Percentiles rank a stretch among this genome's conserved stretches.
phyloP scores from a whole-genome alignment of 805 yeast genomes.

The Candida sanyiensis region DNA sequence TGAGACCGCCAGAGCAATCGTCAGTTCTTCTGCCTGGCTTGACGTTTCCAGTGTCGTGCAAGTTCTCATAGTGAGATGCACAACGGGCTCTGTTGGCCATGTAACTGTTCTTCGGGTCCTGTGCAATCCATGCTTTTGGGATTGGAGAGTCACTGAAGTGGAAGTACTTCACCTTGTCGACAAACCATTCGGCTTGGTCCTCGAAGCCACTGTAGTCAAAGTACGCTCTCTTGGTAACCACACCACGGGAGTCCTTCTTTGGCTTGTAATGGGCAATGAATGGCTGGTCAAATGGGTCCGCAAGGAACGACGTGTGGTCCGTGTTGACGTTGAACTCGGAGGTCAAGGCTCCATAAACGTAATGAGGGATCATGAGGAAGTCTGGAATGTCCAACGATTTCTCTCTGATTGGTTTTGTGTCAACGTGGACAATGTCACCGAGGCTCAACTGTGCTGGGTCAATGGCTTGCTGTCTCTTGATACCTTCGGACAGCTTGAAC shows the following conservation, averaged over 20 bases:
- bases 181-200: slow-evolving; percentile 12
- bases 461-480: slow-evolving; percentile 11
- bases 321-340: slow-evolving; percentile 38
- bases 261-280: slow-evolving; percentile 22
- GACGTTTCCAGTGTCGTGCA: slow-evolving; percentile 1
- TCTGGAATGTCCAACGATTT: slow-evolving; percentile 19
- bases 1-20: slow-evolving; percentile 19
- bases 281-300: slow-evolving; percentile 34
- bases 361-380: slow-evolving; percentile 42
- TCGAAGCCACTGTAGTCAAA: slow-evolving; percentile 13
- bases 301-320: slow-evolving; percentile 36
- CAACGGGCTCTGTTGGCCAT: slow-evolving; percentile 19
- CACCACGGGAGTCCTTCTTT: slow-evolving; percentile 7
- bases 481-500: slow-evolving; percentile 21
- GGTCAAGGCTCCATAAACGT: slow-evolving; percentile 43
- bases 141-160: slow-evolving; percentile 66
- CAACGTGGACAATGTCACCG: slow-evolving; percentile 10
- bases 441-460: slow-evolving; percentile 15
- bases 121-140: slow-evolving; percentile 55
- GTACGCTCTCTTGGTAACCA: slow-evolving; percentile 14
- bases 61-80: slow-evolving; percentile 12
- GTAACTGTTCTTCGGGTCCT: slow-evolving; percentile 10
- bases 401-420: neutral
- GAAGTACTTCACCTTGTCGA: slow-evolving; percentile 36
- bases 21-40: slow-evolving; percentile 4